Evolutionary conservation across 441 rosid species (phyloP).

Genomic region (Eruca vesicaria): DNA sequence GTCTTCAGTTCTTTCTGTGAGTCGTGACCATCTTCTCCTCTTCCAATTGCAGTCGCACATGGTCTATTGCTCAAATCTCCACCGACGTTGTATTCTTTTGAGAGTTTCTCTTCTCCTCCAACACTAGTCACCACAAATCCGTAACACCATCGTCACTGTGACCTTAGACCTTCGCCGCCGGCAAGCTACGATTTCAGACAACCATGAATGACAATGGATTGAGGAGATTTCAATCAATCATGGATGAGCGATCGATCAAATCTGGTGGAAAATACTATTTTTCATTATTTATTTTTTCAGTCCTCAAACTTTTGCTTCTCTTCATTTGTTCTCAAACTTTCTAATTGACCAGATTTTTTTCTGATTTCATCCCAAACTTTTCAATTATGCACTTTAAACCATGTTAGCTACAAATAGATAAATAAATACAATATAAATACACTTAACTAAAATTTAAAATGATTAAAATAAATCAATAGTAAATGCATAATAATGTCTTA

Average conservation of each 20-base stretch:
- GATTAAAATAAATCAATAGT: too few relatives aligned
- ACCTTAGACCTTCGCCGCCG: not conserved
- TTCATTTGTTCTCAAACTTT: not conserved
- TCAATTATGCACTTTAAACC: not conserved
- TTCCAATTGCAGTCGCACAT: not conserved
- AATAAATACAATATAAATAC: too few relatives aligned
- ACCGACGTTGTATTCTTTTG: not conserved
- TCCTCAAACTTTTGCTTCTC: not conserved
- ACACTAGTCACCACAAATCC: too few relatives aligned
- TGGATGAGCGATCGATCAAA: not conserved
- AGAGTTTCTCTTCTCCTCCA: too few relatives aligned
- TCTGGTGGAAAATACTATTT: not conserved
- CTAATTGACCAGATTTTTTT: not conserved
- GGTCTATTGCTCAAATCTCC: not conserved
- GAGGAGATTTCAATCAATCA: not conserved
- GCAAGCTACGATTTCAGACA: not conserved
- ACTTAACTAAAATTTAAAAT: not conserved
- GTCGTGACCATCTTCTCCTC: not conserved
- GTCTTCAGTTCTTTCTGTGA: not conserved
- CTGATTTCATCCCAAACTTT: too few relatives aligned
- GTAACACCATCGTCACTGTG: not conserved
- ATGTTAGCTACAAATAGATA: not conserved
- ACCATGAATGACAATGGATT: not conserved
- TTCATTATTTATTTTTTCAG: not conserved
- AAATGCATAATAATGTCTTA: not conserved